These are phyloP conservation scores for Pseudocercospora eumusae DNA, from an alignment of 2,329 filamentous ascomycete genomes.

Conservation along the genomic window DNA sequence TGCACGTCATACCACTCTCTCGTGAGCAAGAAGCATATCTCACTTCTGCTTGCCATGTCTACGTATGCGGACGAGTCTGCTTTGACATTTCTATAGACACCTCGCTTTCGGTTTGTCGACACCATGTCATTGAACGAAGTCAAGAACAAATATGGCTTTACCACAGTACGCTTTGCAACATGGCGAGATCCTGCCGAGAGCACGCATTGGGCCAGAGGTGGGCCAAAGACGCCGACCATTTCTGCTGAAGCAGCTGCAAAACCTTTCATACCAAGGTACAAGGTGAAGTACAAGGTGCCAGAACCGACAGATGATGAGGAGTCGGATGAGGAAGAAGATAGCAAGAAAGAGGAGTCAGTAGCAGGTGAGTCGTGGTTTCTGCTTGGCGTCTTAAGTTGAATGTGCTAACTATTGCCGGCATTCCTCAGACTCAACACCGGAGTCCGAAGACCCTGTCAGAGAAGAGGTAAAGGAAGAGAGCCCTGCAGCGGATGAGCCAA, in stretches of 20 bases:
- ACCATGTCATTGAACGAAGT: constrained; percentile 27
- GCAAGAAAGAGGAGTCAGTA: constrained; percentile 8
- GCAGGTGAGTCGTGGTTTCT: not conserved
- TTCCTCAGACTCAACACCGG: not conserved
- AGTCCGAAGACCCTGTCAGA: not conserved
- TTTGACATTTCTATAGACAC: not conserved
- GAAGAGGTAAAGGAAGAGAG: not conserved
- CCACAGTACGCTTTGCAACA: constrained; percentile 30
- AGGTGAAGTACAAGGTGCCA: constrained; percentile 29
- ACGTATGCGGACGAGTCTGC: constrained; percentile 4
- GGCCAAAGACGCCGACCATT: constrained; percentile 26
- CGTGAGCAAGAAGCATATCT: constrained; percentile 16
- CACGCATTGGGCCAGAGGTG: constrained; percentile 33
- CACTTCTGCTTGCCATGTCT: constrained; percentile 20
- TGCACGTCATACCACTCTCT: constrained; percentile 25
- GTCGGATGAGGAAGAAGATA: constrained; percentile 22
- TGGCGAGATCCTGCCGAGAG: constrained; percentile 34
- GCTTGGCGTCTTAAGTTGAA: not conserved
- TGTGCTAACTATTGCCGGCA: not conserved
- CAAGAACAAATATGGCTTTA: constrained; percentile 31
- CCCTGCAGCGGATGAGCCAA: not conserved
- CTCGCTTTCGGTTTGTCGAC: not conserved
- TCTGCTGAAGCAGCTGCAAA: constrained; percentile 29
- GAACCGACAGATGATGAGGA: constrained; percentile 35
- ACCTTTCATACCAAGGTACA: constrained; percentile 32